A percentile compares a stretch with the other conserved stretches of the same genome.
Conservation (phyloP, 352 stramenopile species). For the Peronospora tabacina region DNA sequence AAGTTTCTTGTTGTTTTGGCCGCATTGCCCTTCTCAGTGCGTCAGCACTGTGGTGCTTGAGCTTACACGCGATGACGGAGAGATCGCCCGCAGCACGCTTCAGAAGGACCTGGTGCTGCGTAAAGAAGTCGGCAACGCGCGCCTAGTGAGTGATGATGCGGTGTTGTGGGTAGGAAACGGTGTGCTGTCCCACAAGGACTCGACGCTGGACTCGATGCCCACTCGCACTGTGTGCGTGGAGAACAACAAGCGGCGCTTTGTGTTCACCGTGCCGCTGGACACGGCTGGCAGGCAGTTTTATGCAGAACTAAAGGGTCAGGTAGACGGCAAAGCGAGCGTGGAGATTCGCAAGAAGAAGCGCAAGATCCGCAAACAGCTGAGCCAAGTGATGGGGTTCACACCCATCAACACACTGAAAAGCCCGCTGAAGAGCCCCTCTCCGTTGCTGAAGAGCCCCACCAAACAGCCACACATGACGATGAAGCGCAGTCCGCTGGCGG, state of each 20-base stretch:
- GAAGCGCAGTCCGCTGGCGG: slow-evolving; percentile 39
- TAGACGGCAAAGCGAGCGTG: slow-evolving; percentile 43
- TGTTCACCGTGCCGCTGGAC: slow-evolving; percentile 45
- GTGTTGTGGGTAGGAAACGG: slow-evolving; percentile 62
- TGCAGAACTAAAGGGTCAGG: slow-evolving; percentile 54
- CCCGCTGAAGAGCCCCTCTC: slow-evolving; percentile 27
- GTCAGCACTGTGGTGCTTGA: slow-evolving; percentile 48
- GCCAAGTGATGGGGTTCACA: slow-evolving; percentile 49
- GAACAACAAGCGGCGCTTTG: slow-evolving; percentile 57
- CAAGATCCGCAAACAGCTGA: slow-evolving; percentile 72
- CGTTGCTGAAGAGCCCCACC: slow-evolving; percentile 29
- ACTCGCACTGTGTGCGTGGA: slow-evolving; percentile 43
- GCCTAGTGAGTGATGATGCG: slow-evolving; percentile 58
- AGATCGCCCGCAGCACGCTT: slow-evolving; percentile 30
- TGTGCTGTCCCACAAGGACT: slow-evolving; percentile 43
- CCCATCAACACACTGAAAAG: slow-evolving; percentile 65
- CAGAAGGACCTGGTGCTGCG: slow-evolving; percentile 46
- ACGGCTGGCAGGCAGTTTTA: slow-evolving; percentile 46
- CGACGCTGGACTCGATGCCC: slow-evolving; percentile 22
- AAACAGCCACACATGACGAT: slow-evolving; percentile 31
- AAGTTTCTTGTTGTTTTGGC: neutral
- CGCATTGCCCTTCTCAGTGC: slow-evolving; percentile 30
- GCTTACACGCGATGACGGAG: slow-evolving; percentile 37
- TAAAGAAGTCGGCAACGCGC: slow-evolving; percentile 76
- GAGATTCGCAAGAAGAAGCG: slow-evolving; percentile 65